Conservation (phyloP, 2,329 filamentous ascomycete genomes). For the Apiospora pterosperma region DNA sequence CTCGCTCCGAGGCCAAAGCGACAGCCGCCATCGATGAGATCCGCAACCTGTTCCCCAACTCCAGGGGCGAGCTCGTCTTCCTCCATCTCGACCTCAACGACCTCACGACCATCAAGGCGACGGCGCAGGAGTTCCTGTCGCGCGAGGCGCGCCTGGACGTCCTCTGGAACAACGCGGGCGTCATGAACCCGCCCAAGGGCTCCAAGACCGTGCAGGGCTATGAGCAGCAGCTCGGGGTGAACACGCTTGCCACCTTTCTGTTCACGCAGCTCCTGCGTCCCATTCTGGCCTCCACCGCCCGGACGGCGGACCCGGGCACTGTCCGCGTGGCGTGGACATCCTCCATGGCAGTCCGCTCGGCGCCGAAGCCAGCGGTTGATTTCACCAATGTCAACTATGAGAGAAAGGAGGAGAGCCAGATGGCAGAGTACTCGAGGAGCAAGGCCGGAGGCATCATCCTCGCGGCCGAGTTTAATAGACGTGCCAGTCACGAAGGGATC, state of each 20-base stretch:
- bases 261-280: slow-evolving; percentile 26
- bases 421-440: too few relatives aligned
- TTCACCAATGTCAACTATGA: too few relatives aligned
- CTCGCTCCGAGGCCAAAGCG: slow-evolving; percentile 36
- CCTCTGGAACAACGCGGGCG: slow-evolving; percentile 36
- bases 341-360: too few relatives aligned
- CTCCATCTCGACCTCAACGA: slow-evolving; percentile 36
- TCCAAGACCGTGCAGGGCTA: slow-evolving; percentile 21
- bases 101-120: slow-evolving; percentile 33
- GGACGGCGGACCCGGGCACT: slow-evolving; percentile 11
- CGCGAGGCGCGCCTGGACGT: slow-evolving; percentile 34
- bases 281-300: slow-evolving; percentile 18
- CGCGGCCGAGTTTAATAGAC: too few relatives aligned
- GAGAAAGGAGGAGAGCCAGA: too few relatives aligned
- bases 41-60: slow-evolving; percentile 20
- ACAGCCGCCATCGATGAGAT: slow-evolving; percentile 36
- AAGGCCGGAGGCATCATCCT: too few relatives aligned
- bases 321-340: slow-evolving; percentile 28
- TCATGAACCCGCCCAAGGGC: slow-evolving; percentile 33
- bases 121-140: slow-evolving; percentile 31
- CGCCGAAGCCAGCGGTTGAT: too few relatives aligned
- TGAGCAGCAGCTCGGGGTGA: slow-evolving; percentile 26
- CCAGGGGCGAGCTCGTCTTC: slow-evolving; percentile 31
- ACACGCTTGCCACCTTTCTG: slow-evolving; percentile 15
- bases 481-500: too few relatives aligned